Conservation (phyloP, 176 grass and related monocot species). For the Hordeum vulgare region DNA sequence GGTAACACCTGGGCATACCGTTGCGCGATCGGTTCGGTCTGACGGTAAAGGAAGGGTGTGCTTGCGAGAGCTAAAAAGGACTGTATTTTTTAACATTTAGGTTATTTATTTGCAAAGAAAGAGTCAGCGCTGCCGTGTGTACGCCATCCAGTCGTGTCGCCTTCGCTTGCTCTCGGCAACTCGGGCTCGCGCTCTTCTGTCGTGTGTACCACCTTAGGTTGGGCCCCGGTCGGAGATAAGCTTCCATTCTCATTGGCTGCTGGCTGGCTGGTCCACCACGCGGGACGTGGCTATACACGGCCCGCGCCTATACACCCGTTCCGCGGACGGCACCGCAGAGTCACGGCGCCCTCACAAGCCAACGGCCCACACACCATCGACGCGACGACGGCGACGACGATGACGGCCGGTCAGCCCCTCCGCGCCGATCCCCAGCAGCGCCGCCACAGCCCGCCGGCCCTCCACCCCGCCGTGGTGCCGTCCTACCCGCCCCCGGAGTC, state of each 20-base stretch:
- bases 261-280: neutral
- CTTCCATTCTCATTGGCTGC: neutral
- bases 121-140: neutral
- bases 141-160: neutral
- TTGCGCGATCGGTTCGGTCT: too few relatives aligned
- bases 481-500: slow-evolving; percentile 70
- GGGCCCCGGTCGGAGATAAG: neutral
- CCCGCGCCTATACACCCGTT: neutral
- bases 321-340: neutral
- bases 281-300: neutral
- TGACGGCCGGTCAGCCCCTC: slow-evolving; percentile 43
- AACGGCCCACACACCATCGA: neutral
- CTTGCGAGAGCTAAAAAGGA: too few relatives aligned
- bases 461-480: slow-evolving; percentile 32
- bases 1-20: too few relatives aligned
- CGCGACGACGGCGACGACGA: neutral
- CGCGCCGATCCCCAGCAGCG: neutral
- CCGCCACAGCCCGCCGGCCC: neutral
- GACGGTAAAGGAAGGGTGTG: too few relatives aligned
- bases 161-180: neutral
- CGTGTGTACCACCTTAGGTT: neutral
- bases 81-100: too few relatives aligned
- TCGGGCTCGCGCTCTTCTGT: neutral
- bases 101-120: too few relatives aligned
- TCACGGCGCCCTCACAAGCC: neutral